Percentiles rank a stretch among this genome's conserved stretches.
Conservation (phyloP, 176 grass and related monocot species). For the Oryza officinalis region DNA sequence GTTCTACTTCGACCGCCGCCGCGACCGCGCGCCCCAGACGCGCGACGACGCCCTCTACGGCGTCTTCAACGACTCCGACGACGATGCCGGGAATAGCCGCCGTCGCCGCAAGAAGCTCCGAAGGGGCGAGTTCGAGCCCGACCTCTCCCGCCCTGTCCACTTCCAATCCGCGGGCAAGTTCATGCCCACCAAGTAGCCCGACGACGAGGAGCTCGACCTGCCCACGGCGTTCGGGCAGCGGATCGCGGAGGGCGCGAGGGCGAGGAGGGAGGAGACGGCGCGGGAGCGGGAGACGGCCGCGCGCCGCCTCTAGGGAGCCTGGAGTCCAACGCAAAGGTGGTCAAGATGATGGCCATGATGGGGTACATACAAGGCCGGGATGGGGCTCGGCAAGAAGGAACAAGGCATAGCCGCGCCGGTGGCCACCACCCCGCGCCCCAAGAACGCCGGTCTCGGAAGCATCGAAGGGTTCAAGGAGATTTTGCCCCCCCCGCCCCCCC, state of each 20-base stretch:
- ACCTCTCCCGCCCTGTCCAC: too few relatives aligned
- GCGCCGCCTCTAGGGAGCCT: constrained; percentile 33
- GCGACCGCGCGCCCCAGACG: too few relatives aligned
- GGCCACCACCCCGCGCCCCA: constrained; percentile 49
- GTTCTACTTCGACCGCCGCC: too few relatives aligned
- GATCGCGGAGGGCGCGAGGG: constrained; percentile 50
- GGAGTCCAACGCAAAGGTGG: constrained; percentile 47
- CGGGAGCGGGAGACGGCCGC: constrained; percentile 39
- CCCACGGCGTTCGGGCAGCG: constrained; percentile 54
- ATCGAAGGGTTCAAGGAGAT: constrained; percentile 71
- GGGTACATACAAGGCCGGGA: constrained; percentile 65
- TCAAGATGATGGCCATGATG: constrained; percentile 74
- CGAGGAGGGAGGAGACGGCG: constrained; percentile 46
- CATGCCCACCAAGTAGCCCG: too few relatives aligned
- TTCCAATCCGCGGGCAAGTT: too few relatives aligned
- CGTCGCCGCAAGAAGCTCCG: too few relatives aligned
- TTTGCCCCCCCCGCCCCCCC: too few relatives aligned
- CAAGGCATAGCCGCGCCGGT: constrained; percentile 58
- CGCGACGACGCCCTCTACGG: too few relatives aligned
- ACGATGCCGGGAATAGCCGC: too few relatives aligned
- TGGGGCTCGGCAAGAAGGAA: constrained; percentile 65
- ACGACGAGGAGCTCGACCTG: constrained; percentile 34
- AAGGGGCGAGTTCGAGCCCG: too few relatives aligned
- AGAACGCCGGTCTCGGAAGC: constrained; percentile 68
- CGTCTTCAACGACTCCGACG: too few relatives aligned